Evolutionary conservation across 2,329 filamentous ascomycete species (phyloP).

Genomic region (Alternaria triticina): DNA sequence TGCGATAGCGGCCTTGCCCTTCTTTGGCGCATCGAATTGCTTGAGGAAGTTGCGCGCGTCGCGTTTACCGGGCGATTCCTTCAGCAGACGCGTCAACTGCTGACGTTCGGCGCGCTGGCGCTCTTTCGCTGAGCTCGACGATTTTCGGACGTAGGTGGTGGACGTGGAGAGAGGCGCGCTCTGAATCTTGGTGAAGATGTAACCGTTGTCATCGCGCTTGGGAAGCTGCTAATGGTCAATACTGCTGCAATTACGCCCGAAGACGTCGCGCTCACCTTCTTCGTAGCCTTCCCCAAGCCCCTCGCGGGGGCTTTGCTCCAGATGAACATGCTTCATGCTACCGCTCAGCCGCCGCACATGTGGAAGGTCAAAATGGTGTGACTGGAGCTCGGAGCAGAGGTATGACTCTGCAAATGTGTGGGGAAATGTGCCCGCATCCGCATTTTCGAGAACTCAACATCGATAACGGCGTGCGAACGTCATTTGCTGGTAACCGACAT

Average conservation of each 20-base stretch:
- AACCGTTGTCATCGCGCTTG: slow-evolving; percentile 30
- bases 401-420: slow-evolving; percentile 13
- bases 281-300: slow-evolving; percentile 38
- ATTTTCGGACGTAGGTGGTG: slow-evolving; percentile 24
- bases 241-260: slow-evolving; percentile 14
- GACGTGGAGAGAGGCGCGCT: slow-evolving; percentile 17
- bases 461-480: slow-evolving; percentile 14
- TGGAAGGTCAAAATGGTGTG: not conserved
- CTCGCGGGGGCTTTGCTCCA: slow-evolving; percentile 41
- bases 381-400: slow-evolving; percentile 1
- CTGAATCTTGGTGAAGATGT: slow-evolving; percentile 1
- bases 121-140: slow-evolving; percentile 42
- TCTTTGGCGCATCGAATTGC: slow-evolving; percentile 67
- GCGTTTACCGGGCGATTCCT: slow-evolving; percentile 87
- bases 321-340: slow-evolving; percentile 50
- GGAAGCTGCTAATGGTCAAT: slow-evolving; percentile 23
- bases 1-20: slow-evolving; percentile 13
- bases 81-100: slow-evolving; percentile 63
- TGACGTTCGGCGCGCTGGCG: slow-evolving; percentile 46
- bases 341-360: slow-evolving; percentile 18
- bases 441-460: slow-evolving; percentile 1
- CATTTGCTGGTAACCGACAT: slow-evolving; percentile 26
- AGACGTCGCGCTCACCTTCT: slow-evolving; percentile 23
- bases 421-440: slow-evolving; percentile 7
- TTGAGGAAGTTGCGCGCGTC: slow-evolving; percentile 92